A percentile compares a stretch with the other conserved stretches of the same genome.
Evolutionary conservation across 1,284 basidiomycete species (phyloP).

Genomic region (Chalciporus sp.): DNA sequence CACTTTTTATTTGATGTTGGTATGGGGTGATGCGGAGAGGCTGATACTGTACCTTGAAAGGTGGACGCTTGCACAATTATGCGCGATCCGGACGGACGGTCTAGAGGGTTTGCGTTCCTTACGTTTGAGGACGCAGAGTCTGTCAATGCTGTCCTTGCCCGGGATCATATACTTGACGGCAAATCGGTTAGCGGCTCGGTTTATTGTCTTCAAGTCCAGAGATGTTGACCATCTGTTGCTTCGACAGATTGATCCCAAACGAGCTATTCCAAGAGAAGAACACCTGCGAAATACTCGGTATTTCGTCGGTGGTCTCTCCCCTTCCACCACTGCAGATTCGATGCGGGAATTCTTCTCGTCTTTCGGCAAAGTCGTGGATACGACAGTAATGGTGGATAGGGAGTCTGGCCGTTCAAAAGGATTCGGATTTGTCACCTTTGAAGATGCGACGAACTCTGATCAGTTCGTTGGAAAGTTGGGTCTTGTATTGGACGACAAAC

Average conservation of each 20-base stretch:
- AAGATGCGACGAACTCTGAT: conserved; percentile 73
- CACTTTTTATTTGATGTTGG: neutral
- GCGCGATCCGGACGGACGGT: conserved; percentile 89
- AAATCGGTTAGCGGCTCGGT: conserved; percentile 66
- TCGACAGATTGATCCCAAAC: conserved; percentile 89
- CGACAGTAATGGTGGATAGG: conserved; percentile 93
- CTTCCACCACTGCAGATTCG: conserved; percentile 76
- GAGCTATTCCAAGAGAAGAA: conserved; percentile 89
- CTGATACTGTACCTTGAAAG: conserved; percentile 35
- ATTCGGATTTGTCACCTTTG: conserved; percentile 93
- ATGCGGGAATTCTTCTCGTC: conserved; percentile 80
- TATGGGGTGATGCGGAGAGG: conserved; percentile 3
- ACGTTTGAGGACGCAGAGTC: conserved; percentile 86
- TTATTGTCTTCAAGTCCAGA: conserved; percentile 27
- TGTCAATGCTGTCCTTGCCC: conserved; percentile 81
- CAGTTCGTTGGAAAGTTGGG: conserved; percentile 71
- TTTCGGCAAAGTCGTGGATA: conserved; percentile 84
- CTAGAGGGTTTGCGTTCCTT: conserved; percentile 93
- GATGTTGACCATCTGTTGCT: conserved; percentile 5
- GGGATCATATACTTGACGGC: conserved; percentile 88
- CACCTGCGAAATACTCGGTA: conserved; percentile 82
- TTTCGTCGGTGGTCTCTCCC: conserved; percentile 87
- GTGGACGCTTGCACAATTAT: conserved; percentile 95
- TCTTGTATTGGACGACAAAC: conserved; percentile 77
- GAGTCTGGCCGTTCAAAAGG: conserved; percentile 90